These are phyloP conservation scores for Rhizopogon sp. DNA, from an alignment of 768 basidiomycete genomes.

Conservation along the genomic window DNA sequence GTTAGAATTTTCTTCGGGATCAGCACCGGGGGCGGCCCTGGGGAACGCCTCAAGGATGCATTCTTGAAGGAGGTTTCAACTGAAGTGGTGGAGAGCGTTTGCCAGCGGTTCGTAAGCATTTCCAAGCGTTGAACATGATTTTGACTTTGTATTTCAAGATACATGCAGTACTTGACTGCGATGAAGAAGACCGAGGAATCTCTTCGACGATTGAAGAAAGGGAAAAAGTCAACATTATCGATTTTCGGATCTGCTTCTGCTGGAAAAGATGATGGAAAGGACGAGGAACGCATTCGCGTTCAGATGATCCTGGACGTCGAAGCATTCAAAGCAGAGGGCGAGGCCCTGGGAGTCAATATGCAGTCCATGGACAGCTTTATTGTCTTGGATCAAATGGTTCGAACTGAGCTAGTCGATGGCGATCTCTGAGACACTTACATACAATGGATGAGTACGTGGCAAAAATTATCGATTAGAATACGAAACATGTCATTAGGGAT, in stretches of 20 bases:
- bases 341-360: slow-evolving; percentile 61
- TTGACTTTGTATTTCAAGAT: slow-evolving; percentile 38
- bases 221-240: slow-evolving; percentile 74
- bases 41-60: slow-evolving; percentile 50
- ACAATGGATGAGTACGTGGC: too few species aligned
- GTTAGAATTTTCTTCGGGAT: slow-evolving; percentile 69
- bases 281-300: slow-evolving; percentile 81
- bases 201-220: slow-evolving; percentile 79
- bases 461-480: neutral
- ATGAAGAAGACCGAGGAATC: slow-evolving; percentile 95
- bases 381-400: slow-evolving; percentile 57
- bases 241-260: slow-evolving; percentile 58
- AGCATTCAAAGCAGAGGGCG: slow-evolving; percentile 76
- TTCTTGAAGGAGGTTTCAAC: slow-evolving; percentile 46
- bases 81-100: slow-evolving; percentile 68
- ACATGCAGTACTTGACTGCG: slow-evolving; percentile 69
- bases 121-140: neutral
- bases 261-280: slow-evolving; percentile 59
- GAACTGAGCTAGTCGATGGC: slow-evolving; percentile 34
- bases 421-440: neutral
- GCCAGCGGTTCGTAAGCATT: slow-evolving; percentile 45
- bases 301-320: slow-evolving; percentile 87
- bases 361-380: slow-evolving; percentile 46
- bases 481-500: slow-evolving; percentile 4
- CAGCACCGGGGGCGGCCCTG: slow-evolving; percentile 53